Percentiles rank a stretch among this genome's conserved stretches.
Conservation (phyloP, 2,329 filamentous ascomycete species). For the Macroventuria anomochaeta region DNA sequence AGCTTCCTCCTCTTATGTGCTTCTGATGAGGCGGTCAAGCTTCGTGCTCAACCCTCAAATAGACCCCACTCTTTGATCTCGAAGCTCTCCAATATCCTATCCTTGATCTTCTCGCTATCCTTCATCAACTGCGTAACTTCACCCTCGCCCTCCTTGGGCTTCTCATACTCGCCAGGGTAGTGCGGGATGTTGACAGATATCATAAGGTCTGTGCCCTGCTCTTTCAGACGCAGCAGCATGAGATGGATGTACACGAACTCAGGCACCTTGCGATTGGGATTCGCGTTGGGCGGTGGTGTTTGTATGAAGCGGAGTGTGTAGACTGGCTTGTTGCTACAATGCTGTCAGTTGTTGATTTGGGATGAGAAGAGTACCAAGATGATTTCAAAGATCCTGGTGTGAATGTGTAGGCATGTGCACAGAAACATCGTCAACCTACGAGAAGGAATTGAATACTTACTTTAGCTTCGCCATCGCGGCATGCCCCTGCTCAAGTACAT, state of each 20-base stretch:
- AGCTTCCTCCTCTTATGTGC: neutral
- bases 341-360: conserved; percentile 6
- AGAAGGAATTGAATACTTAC: conserved; percentile 37
- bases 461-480: conserved; percentile 44
- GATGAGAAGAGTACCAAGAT: neutral
- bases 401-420: conserved; percentile 5
- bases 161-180: conserved; percentile 74
- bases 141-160: conserved; percentile 71
- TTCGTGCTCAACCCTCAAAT: conserved; percentile 56
- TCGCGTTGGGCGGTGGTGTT: conserved; percentile 44
- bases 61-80: conserved; percentile 81
- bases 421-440: neutral
- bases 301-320: conserved; percentile 72
- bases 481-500: conserved; percentile 39
- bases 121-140: conserved; percentile 66
- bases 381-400: neutral
- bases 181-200: conserved; percentile 90
- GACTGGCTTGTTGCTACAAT: conserved; percentile 58
- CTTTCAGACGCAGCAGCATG: conserved; percentile 76
- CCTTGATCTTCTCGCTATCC: conserved; percentile 66
- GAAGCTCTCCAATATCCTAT: conserved; percentile 75
- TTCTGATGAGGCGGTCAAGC: no score
- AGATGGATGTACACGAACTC: conserved; percentile 77
- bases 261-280: conserved; percentile 43
- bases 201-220: conserved; percentile 78